These are phyloP conservation scores for Linum tenue DNA, from an alignment of 345 rosid species.

Conservation along the genomic window DNA sequence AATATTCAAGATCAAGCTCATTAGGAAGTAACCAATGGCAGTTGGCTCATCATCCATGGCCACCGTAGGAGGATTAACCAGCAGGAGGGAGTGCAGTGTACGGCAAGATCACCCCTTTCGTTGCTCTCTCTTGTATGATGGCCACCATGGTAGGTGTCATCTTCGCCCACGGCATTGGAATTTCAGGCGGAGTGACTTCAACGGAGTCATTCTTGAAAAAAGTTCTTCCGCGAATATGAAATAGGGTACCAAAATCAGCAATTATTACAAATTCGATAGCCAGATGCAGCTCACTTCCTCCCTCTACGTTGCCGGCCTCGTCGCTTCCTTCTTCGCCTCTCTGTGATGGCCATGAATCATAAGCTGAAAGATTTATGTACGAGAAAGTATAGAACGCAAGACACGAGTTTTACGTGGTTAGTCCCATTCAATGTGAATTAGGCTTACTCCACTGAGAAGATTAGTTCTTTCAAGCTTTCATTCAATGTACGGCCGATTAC, in stretches of 20 bases:
- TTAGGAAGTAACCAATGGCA: conserved; percentile 30
- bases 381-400: too few relatives aligned
- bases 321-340: conserved; percentile 57
- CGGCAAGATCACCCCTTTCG: conserved; percentile 52
- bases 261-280: conserved; percentile 68
- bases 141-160: conserved; percentile 88
- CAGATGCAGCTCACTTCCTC: conserved; percentile 64
- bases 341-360: too few relatives aligned
- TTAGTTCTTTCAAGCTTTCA: too few relatives aligned
- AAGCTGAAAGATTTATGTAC: too few relatives aligned
- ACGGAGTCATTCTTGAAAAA: conserved; percentile 58
- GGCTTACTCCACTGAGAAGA: too few relatives aligned
- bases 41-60: conserved; percentile 19
- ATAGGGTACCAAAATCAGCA: conserved; percentile 37
- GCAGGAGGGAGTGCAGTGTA: conserved; percentile 15
- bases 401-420: too few relatives aligned
- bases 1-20: too few relatives aligned
- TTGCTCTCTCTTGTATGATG: conserved; percentile 65
- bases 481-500: too few relatives aligned
- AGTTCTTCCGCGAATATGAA: conserved; percentile 51
- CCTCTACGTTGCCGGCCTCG: conserved; percentile 58
- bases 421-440: too few relatives aligned
- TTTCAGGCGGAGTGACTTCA: conserved; percentile 75
- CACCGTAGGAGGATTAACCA: conserved; percentile 10
- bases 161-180: conserved; percentile 82